Percentiles rank a stretch among this genome's conserved stretches.
phyloP scores from a whole-genome alignment of 345 rosid genomes.

The Excoecaria cochinchinensis region DNA sequence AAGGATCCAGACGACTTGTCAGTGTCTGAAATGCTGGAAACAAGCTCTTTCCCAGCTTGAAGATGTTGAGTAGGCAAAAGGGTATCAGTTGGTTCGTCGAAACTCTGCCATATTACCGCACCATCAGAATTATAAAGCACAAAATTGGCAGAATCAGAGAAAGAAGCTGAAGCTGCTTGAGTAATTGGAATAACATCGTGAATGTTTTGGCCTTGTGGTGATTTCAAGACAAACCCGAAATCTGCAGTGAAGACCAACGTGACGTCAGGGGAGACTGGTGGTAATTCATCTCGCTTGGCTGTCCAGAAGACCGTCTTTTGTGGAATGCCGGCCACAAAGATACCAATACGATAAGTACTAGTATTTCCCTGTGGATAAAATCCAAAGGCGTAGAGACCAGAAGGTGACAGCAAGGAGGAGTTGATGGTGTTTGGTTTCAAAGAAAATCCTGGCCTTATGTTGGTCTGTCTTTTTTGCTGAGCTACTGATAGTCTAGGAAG shows the following conservation, averaged over 20 bases:
- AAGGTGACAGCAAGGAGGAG: constrained; percentile 38
- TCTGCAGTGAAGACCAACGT: constrained; percentile 10
- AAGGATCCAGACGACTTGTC: too few species aligned
- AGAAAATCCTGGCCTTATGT: constrained; percentile 21
- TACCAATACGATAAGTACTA: constrained; percentile 26
- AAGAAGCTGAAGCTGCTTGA: constrained; percentile 13
- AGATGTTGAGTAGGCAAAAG: constrained; percentile 23
- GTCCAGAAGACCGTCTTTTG: constrained; percentile 18
- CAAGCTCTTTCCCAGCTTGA: constrained; percentile 1
- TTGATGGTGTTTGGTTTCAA: constrained; percentile 10
- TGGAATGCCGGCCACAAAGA: constrained; percentile 23
- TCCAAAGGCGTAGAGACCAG: constrained; percentile 36
- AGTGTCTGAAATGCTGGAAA: constrained; percentile 19
- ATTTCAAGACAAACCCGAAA: constrained; percentile 9
- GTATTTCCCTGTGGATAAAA: constrained; percentile 25
- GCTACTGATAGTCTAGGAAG: not conserved
- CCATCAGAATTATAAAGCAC: constrained; percentile 9
- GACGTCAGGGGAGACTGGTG: constrained; percentile 14
- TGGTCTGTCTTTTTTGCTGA: constrained; percentile 21
- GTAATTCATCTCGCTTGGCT: constrained; percentile 13
- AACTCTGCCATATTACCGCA: constrained; percentile 22
- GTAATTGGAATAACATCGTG: not conserved
- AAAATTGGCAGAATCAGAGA: constrained; percentile 28
- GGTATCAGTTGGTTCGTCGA: constrained; percentile 19
- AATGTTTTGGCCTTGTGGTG: not conserved